Percentiles rank a stretch among this genome's conserved stretches.
These are phyloP conservation scores for Spatholobus suberectus DNA, from an alignment of 306 rosid genomes.

Conservation along the genomic window DNA sequence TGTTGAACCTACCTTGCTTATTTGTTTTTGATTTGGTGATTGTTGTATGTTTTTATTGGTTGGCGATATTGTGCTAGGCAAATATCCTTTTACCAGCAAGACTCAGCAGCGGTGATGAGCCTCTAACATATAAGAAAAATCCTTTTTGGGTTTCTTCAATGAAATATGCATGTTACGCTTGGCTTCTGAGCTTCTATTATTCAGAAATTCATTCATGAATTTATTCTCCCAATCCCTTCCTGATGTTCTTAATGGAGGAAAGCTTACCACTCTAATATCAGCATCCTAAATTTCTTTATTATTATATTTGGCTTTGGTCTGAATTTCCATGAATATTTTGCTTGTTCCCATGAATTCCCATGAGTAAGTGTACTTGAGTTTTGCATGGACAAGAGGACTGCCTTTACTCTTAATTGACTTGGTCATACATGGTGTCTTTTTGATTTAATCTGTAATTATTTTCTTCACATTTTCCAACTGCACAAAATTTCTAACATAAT, in stretches of 20 bases:
- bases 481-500: neutral
- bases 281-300: neutral
- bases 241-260: neutral
- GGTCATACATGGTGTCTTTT: neutral
- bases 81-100: neutral
- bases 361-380: neutral
- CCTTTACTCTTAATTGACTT: neutral
- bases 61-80: neutral
- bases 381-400: neutral
- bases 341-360: neutral
- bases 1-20: neutral
- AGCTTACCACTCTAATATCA: neutral
- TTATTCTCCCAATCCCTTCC: neutral
- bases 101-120: constrained; percentile 54
- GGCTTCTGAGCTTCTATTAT: constrained; percentile 63
- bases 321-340: neutral
- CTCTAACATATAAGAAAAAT: constrained; percentile 51
- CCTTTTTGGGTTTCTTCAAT: constrained; percentile 40
- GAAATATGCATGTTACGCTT: constrained; percentile 66
- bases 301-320: neutral
- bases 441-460: neutral
- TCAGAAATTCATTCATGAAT: neutral
- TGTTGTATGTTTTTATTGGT: neutral
- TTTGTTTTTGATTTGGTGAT: neutral
- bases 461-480: neutral